A percentile compares a stretch with the other conserved stretches of the same genome.
Conservation (phyloP, 148 eudicot genomes). For the Chenopodium formosanum region DNA sequence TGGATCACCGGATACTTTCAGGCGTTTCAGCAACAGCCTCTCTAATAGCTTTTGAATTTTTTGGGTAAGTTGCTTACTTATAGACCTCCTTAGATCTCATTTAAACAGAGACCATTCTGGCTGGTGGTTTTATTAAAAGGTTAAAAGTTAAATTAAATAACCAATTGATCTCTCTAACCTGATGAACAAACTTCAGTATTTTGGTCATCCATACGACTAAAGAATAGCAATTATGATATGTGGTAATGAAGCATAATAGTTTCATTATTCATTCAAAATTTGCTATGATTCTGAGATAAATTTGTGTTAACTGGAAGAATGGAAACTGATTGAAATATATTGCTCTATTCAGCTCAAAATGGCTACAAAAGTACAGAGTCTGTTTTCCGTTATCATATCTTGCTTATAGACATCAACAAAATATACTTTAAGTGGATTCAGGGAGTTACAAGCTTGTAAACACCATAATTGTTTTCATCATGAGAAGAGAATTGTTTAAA, state of each 20-base stretch:
- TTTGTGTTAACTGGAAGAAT: neutral
- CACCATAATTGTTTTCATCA: neutral
- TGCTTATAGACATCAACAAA: neutral
- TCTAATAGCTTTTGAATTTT: neutral
- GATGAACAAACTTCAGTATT: neutral
- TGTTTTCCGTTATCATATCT: neutral
- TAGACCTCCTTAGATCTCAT: neutral
- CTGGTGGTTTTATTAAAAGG: neutral
- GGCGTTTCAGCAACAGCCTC: neutral
- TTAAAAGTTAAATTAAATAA: too few relatives aligned
- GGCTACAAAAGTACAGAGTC: neutral
- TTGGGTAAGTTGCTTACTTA: neutral
- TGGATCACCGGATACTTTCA: neutral
- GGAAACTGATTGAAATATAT: neutral
- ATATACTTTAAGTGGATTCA: neutral
- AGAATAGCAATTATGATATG: neutral
- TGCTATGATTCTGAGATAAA: neutral
- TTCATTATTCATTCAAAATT: neutral
- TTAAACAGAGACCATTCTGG: neutral
- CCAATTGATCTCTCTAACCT: neutral
- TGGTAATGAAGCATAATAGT: too few relatives aligned
- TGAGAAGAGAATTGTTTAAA: neutral
- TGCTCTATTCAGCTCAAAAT: neutral
- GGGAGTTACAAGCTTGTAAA: neutral
- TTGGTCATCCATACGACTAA: neutral